Evolutionary conservation across 192 early-diverging fungal genomes (phyloP), one percentile per base, ranked within the genome.

Genomic region (Coemansia guatemalensis): DNA sequence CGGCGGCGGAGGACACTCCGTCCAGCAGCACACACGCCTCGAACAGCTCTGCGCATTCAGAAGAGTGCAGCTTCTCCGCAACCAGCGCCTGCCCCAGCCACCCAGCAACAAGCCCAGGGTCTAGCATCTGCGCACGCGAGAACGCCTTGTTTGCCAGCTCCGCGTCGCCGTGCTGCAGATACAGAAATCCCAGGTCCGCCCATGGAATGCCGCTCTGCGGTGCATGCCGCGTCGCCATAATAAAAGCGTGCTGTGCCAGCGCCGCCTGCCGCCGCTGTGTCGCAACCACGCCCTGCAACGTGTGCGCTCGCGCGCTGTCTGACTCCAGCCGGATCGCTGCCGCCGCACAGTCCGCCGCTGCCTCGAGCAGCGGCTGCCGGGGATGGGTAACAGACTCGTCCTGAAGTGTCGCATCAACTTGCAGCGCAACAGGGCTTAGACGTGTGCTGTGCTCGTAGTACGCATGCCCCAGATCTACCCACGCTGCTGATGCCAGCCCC

Each of bases 41-140:
- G 64, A 90, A 92, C 24, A 90, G 71, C 6, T 85, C 88, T 8
- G 83, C 80, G 8, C 85, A 74, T 41, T 88, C 58, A 8, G 58
- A 8, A 58, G 88, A 55, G 74, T 84, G 69, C 66, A 82, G 39
- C 3, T 74, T 57, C 61, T 86, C 85, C 11, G 90, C 89, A n/a
- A 92, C 81, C 62, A 89, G 83, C 18, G 90, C 93, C 63, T 92
- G 91, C 24, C 94, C 95, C 53, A 92, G 82, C 93, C 94, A 94
- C 22, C 84, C 86, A 7, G 85, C 73, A 29, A 83, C 69, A 67
- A 76, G 87, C 58, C 94, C 93, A 6, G 94, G 92, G 33, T 95
- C 92, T 12, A 88, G 55, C 5, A 85, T 79, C 63, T 90, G 88
- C 0, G 90, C 89, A 23, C 82, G 83, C 2, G 69, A 68, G 64